Evolutionary conservation across 306 rosid species (phyloP).

Genomic region (Prunus mume): DNA sequence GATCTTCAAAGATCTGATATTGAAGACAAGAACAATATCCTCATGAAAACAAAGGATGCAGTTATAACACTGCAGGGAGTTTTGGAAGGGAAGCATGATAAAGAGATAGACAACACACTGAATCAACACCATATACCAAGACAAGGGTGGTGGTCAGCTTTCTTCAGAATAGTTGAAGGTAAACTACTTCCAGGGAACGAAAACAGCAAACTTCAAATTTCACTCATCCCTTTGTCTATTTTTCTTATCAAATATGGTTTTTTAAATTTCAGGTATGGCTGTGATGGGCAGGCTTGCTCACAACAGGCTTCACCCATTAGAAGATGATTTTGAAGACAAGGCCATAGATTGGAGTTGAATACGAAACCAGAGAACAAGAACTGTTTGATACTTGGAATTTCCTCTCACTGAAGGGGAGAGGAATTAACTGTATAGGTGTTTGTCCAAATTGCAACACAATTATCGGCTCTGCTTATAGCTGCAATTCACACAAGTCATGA

Average conservation of each 20-base stretch:
- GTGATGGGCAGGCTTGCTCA: conserved; percentile 48
- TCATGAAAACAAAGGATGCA: conserved; percentile 61
- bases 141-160: conserved; percentile 74
- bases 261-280: conserved; percentile 44
- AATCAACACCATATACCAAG: conserved; percentile 41
- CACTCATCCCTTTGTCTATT: not conserved
- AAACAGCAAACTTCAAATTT: too few relatives aligned
- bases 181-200: not conserved
- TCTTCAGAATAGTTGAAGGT: conserved; percentile 66
- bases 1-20: conserved; percentile 41
- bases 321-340: conserved; percentile 37
- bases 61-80: conserved; percentile 63
- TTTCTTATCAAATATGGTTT: not conserved
- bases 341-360: conserved; percentile 18
- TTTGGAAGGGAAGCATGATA: conserved; percentile 76
- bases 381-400: not conserved
- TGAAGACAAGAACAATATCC: conserved; percentile 33
- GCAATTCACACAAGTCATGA: not conserved
- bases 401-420: too few relatives aligned
- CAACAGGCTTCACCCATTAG: conserved; percentile 34
- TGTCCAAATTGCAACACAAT: not conserved
- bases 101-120: conserved; percentile 49
- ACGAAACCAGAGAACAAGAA: not conserved
- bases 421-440: too few relatives aligned
- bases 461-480: not conserved